Evolutionary conservation across 345 rosid genomes (phyloP).

Genomic region (Salix viminalis): DNA sequence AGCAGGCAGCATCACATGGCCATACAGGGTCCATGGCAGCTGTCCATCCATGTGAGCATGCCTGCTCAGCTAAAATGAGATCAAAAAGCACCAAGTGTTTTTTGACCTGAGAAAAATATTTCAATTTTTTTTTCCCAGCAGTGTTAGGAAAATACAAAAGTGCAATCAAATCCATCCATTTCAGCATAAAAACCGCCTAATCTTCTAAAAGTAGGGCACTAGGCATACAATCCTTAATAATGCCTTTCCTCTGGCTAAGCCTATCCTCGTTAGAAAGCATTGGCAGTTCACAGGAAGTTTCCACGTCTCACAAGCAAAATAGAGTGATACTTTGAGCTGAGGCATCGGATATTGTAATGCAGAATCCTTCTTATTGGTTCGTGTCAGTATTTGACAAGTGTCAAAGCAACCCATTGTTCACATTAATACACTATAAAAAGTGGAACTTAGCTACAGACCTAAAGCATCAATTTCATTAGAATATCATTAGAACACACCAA

Average conservation of each 20-base stretch:
- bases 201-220: not conserved
- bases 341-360: not conserved
- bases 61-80: constrained; percentile 1
- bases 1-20: too few species aligned
- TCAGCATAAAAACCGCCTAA: not conserved
- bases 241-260: not conserved
- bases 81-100: not conserved
- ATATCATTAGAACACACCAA: not conserved
- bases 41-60: not conserved
- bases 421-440: not conserved
- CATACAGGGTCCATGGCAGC: too few species aligned
- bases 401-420: not conserved
- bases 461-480: not conserved
- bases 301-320: not conserved
- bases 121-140: not conserved
- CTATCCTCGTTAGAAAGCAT: not conserved
- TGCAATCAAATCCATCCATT: not conserved
- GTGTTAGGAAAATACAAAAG: not conserved
- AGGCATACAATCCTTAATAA: not conserved
- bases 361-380: not conserved
- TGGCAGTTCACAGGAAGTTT: constrained; percentile 10
- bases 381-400: not conserved
- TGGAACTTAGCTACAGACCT: not conserved
- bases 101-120: not conserved
- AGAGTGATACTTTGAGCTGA: not conserved